Conservation (phyloP, 106 monocot species). For the Acorus gramineus region DNA sequence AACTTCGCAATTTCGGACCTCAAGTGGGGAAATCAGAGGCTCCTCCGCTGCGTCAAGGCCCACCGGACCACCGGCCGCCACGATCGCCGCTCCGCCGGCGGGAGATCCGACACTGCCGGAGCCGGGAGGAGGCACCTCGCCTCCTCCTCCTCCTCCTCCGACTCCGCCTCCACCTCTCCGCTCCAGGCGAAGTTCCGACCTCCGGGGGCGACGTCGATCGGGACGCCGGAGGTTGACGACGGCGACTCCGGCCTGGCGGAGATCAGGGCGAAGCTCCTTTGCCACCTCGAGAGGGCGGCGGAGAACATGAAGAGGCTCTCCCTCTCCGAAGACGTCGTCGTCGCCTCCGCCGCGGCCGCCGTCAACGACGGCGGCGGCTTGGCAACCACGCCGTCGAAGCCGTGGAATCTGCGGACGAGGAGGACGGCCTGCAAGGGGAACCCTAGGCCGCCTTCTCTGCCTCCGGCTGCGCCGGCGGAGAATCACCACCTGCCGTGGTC, state of each 20-base stretch:
- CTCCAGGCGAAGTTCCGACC: too few relatives aligned
- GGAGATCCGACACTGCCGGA: too few relatives aligned
- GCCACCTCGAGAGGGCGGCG: constrained; percentile 25
- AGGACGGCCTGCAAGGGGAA: not conserved
- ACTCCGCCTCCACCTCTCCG: not conserved
- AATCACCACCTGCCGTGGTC: too few relatives aligned
- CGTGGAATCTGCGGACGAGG: constrained; percentile 15
- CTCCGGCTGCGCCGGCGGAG: too few relatives aligned
- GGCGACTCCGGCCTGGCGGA: constrained; percentile 10
- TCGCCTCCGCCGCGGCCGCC: not conserved
- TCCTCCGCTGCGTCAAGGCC: too few relatives aligned
- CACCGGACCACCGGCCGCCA: too few relatives aligned
- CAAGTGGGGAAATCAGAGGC: too few relatives aligned
- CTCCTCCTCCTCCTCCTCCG: not conserved
- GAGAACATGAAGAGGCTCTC: constrained; percentile 8
- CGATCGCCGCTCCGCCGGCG: too few relatives aligned
- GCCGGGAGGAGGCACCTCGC: too few relatives aligned
- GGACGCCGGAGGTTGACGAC: not conserved
- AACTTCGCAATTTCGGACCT: too few relatives aligned
- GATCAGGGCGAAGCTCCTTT: constrained; percentile 33
- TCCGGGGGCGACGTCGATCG: not conserved
- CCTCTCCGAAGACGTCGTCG: constrained; percentile 2
- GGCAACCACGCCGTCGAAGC: not conserved
- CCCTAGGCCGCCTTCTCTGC: too few relatives aligned
- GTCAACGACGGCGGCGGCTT: not conserved